Percentiles rank a stretch among this genome's conserved stretches.
Conservation (phyloP, 2,329 filamentous ascomycete species). For the Ascochyta koolunga region DNA sequence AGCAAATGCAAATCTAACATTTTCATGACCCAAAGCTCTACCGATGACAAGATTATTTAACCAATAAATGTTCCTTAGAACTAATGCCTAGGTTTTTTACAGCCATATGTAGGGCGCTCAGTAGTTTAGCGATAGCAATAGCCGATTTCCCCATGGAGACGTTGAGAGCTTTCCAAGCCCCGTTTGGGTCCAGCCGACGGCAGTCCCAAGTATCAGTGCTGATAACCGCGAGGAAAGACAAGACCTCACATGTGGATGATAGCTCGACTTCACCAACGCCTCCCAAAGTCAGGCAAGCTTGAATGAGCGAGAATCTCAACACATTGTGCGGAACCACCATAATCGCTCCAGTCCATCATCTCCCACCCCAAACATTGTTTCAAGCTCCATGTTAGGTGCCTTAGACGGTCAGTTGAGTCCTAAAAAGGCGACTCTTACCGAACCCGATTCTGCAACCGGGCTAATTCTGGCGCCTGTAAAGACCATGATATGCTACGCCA, state of each 20-base stretch:
- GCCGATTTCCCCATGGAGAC: slow-evolving; percentile 68
- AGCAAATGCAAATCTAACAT: slow-evolving; percentile 17
- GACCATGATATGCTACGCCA: slow-evolving; percentile 28
- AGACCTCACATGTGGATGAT: not conserved
- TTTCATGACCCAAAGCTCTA: slow-evolving; percentile 27
- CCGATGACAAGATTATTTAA: slow-evolving; percentile 20
- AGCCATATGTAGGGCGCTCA: slow-evolving; percentile 65
- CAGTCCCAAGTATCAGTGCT: slow-evolving; percentile 12
- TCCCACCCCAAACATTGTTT: not conserved
- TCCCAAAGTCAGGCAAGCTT: not conserved
- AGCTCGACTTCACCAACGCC: not conserved
- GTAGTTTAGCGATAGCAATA: slow-evolving; percentile 71
- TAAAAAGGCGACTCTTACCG: not conserved
- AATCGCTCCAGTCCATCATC: not conserved
- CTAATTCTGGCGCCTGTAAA: slow-evolving; percentile 2
- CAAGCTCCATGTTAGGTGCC: not conserved
- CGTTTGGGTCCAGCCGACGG: slow-evolving; percentile 7
- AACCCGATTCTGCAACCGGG: not conserved
- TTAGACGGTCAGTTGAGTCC: not conserved
- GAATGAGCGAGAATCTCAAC: not conserved
- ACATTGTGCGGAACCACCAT: not conserved
- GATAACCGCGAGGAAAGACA: not conserved
- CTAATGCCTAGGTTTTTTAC: slow-evolving; percentile 23
- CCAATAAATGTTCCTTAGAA: slow-evolving; percentile 24
- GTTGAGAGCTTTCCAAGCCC: slow-evolving; percentile 43